Conservation (phyloP, 305 asterid genomes). For the Fraxinus sp. region DNA sequence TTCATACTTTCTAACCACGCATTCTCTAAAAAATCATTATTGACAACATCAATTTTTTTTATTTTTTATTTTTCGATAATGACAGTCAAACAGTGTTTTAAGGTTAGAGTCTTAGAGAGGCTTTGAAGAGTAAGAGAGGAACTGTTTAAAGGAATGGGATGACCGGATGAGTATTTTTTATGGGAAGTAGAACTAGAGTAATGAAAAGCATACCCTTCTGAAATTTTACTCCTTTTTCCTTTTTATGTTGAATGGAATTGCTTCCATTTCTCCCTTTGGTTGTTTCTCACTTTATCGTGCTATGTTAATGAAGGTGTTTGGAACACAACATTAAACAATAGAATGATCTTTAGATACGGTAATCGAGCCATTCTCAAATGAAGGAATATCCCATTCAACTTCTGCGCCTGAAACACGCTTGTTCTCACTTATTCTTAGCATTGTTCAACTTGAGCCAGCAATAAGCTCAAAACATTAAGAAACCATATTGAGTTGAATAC, state of each 20-base stretch:
- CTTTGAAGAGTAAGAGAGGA: constrained; percentile 53
- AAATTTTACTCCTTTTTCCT: background rate
- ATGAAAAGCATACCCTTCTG: background rate
- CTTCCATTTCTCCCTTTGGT: background rate
- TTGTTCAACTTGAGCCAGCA: background rate
- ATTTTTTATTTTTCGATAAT: background rate
- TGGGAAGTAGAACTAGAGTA: constrained; percentile 23
- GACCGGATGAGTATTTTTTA: constrained; percentile 34
- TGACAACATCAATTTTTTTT: background rate
- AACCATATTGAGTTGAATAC: background rate
- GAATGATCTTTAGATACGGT: background rate
- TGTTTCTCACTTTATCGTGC: background rate
- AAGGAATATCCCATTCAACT: background rate
- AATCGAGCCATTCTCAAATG: background rate
- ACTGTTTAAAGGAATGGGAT: constrained; percentile 27
- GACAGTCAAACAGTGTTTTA: background rate
- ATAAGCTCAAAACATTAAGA: background rate
- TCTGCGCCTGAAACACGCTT: background rate
- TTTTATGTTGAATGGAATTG: background rate
- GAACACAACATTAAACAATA: background rate
- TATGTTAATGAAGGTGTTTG: background rate
- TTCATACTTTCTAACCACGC: background rate
- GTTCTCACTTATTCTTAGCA: background rate
- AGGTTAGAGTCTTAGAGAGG: constrained; percentile 50
- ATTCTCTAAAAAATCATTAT: no score